phyloP scores from a whole-genome alignment of 176 grass and related monocot species.

The Carex kokanica region DNA sequence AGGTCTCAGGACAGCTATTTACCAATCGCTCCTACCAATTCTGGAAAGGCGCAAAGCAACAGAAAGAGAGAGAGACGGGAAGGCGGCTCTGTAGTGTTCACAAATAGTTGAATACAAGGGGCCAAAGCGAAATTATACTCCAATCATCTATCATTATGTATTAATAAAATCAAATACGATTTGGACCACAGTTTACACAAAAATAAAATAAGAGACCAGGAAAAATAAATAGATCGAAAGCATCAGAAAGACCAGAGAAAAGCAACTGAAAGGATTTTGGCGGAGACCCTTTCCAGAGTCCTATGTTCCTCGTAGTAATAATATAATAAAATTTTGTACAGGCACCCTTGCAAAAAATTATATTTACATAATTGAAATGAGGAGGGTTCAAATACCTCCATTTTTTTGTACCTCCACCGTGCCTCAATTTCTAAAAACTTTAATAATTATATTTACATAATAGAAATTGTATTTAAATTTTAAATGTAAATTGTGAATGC shows the following conservation, averaged over 20 bases:
- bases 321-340: not conserved
- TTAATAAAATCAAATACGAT: not conserved
- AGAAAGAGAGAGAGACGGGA: slow-evolving; percentile 20
- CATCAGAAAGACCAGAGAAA: not conserved
- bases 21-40: slow-evolving; percentile 10
- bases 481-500: not conserved
- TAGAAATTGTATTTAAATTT: not conserved
- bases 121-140: not conserved
- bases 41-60: slow-evolving; percentile 26
- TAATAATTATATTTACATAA: no score
- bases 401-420: no score
- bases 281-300: not conserved
- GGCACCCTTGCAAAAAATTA: not conserved
- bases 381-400: no score
- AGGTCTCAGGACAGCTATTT: not conserved
- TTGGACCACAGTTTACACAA: not conserved
- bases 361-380: no score
- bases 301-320: not conserved
- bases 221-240: not conserved
- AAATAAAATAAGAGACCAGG: not conserved
- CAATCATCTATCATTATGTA: not conserved
- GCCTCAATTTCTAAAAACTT: no score
- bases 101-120: slow-evolving; percentile 1
- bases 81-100: not conserved
- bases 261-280: not conserved